Conservation (phyloP, 2,329 filamentous ascomycete species). For the Neonectria ditissima region DNA sequence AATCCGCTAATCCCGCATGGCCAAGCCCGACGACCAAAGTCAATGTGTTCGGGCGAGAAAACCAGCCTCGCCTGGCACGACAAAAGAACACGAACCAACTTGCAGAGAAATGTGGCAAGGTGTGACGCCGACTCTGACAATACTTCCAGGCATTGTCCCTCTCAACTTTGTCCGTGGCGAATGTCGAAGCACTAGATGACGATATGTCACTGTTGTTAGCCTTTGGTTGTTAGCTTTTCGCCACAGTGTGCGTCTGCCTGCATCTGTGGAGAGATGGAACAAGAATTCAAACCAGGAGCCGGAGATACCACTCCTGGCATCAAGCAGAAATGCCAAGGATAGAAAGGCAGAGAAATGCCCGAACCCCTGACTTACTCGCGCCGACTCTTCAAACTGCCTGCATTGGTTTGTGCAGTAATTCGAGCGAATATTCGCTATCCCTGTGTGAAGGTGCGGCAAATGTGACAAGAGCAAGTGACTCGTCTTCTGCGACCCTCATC, state of each 20-base stretch:
- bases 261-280: neutral
- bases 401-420: constrained; percentile 4
- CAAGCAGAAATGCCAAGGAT: neutral
- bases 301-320: neutral
- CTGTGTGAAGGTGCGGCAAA: constrained; percentile 13
- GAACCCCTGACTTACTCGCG: constrained; percentile 1
- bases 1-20: constrained; percentile 28
- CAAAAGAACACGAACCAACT: constrained; percentile 22
- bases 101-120: constrained; percentile 13
- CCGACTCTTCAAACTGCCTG: neutral
- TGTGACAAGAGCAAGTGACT: constrained; percentile 23
- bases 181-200: constrained; percentile 15
- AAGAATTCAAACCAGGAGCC: neutral
- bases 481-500: constrained; percentile 14
- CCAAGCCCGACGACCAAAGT: constrained; percentile 11
- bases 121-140: constrained; percentile 11
- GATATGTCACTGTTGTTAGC: constrained; percentile 6
- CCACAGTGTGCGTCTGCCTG: constrained; percentile 8
- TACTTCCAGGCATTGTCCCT: neutral
- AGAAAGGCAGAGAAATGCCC: constrained; percentile 3
- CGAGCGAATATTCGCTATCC: constrained; percentile 7
- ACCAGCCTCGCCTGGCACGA: neutral
- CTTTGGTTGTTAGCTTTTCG: constrained; percentile 11
- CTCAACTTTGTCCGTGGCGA: constrained; percentile 3
- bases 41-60: constrained; percentile 6